These are phyloP conservation scores for Luffa acutangula DNA, from an alignment of 306 rosid species.

Conservation along the genomic window DNA sequence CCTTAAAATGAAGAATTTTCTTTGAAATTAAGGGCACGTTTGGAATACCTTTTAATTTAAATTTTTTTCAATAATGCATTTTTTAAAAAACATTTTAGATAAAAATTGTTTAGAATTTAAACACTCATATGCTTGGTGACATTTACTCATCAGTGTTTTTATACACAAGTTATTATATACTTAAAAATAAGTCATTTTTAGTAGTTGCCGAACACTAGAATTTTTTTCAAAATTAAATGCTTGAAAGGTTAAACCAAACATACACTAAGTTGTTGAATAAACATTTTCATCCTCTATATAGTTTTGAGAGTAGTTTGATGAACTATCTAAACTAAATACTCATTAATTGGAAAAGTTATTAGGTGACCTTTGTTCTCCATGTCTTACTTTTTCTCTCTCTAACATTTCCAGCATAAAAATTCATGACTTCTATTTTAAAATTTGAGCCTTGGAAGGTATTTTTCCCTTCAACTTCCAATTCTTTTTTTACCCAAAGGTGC, in stretches of 20 bases:
- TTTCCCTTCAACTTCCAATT: background rate
- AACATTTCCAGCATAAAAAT: background rate
- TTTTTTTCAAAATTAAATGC: too few relatives aligned
- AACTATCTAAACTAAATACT: background rate
- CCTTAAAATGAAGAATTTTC: background rate
- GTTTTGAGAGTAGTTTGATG: background rate
- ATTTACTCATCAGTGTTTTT: too few relatives aligned
- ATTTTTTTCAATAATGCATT: too few relatives aligned
- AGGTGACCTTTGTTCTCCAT: background rate
- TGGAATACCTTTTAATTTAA: too few relatives aligned
- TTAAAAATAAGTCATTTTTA: too few relatives aligned
- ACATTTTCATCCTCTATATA: background rate
- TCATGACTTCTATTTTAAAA: background rate
- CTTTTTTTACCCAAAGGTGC: background rate
- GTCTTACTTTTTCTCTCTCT: background rate
- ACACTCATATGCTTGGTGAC: too few relatives aligned
- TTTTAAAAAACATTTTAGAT: too few relatives aligned
- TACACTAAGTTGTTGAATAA: background rate
- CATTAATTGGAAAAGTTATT: background rate
- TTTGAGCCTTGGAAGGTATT: background rate
- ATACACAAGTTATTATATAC: too few relatives aligned
- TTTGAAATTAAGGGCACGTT: background rate
- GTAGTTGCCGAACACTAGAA: too few relatives aligned
- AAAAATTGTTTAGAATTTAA: too few relatives aligned
- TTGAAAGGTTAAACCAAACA: too few relatives aligned